A percentile compares a stretch with the other conserved stretches of the same genome.
Conservation (phyloP, 2,329 filamentous ascomycete genomes). For the Ophiosphaerella herpotricha region DNA sequence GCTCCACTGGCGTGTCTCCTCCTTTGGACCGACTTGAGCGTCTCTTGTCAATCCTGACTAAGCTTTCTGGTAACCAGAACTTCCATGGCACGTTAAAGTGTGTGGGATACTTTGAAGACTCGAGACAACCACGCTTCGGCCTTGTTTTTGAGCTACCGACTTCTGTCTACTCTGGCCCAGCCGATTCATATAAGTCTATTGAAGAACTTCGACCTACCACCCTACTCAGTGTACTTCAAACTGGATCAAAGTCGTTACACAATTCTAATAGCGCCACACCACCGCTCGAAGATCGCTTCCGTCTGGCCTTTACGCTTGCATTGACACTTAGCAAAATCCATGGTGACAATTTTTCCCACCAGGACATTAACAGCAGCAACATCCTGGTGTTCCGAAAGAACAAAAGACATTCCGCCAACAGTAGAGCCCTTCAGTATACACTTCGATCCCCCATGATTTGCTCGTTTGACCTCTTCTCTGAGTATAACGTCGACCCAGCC, state of each 20-base stretch:
- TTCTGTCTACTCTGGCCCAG: constrained; percentile 48
- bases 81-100: constrained; percentile 59
- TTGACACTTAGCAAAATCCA: constrained; percentile 77
- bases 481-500: constrained; percentile 54
- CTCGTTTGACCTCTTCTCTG: constrained; percentile 75
- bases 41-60: constrained; percentile 41
- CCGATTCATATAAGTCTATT: constrained; percentile 58
- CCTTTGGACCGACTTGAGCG: constrained; percentile 52
- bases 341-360: constrained; percentile 69
- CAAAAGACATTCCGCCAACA: constrained; percentile 52
- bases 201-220: constrained; percentile 50
- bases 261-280: constrained; percentile 48
- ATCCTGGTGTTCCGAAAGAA: constrained; percentile 65
- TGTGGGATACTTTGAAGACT: constrained; percentile 74
- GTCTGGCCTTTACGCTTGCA: constrained; percentile 72
- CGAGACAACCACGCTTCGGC: constrained; percentile 69
- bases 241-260: constrained; percentile 50
- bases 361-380: constrained; percentile 69
- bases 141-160: constrained; percentile 75
- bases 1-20: constrained; percentile 52
- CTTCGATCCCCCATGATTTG: constrained; percentile 71
- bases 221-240: constrained; percentile 54
- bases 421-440: constrained; percentile 53
- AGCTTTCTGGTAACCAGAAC: constrained; percentile 37
- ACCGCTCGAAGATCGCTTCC: constrained; percentile 75